Conservation (phyloP, 2,329 filamentous ascomycete genomes). For the Fusarium odoratissimum region DNA sequence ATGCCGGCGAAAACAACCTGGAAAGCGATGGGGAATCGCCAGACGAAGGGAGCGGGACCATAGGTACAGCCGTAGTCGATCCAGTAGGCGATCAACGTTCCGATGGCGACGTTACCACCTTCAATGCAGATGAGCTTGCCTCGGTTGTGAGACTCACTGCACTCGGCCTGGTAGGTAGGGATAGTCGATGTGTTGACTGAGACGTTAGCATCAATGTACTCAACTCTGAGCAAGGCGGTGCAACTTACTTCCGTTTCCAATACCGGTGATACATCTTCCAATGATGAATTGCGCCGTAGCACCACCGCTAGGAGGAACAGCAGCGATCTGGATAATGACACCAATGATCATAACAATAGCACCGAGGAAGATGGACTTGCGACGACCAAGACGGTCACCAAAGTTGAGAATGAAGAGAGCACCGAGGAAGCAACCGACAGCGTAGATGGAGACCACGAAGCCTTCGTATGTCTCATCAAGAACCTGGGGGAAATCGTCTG, state of each 20-base stretch:
- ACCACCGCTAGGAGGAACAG: constrained; percentile 48
- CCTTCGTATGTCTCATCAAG: constrained; percentile 58
- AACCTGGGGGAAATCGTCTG: constrained; percentile 57
- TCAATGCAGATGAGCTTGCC: constrained; percentile 66
- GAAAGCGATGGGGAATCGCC: constrained; percentile 66
- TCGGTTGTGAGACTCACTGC: constrained; percentile 62
- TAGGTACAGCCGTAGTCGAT: constrained; percentile 57
- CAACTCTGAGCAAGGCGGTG: rapidly evolving
- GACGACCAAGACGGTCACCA: constrained; percentile 64
- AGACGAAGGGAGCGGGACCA: constrained; percentile 58
- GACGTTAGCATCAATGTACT: not conserved
- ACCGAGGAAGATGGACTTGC: constrained; percentile 67
- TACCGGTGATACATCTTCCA: constrained; percentile 63
- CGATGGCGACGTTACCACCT: constrained; percentile 55
- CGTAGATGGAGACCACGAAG: constrained; percentile 63
- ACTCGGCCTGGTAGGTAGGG: constrained; percentile 67
- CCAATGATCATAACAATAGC: constrained; percentile 69
- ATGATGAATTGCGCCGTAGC: constrained; percentile 62
- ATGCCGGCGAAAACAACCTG: constrained; percentile 55
- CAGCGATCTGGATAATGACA: constrained; percentile 67
- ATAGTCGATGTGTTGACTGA: constrained; percentile 60
- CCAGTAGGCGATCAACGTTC: constrained; percentile 58
- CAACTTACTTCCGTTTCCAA: constrained; percentile 59
- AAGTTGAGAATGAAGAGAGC: constrained; percentile 62
- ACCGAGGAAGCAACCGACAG: constrained; percentile 64